phyloP scores from a whole-genome alignment of 306 rosid species.

The Prunus kanzakura region DNA sequence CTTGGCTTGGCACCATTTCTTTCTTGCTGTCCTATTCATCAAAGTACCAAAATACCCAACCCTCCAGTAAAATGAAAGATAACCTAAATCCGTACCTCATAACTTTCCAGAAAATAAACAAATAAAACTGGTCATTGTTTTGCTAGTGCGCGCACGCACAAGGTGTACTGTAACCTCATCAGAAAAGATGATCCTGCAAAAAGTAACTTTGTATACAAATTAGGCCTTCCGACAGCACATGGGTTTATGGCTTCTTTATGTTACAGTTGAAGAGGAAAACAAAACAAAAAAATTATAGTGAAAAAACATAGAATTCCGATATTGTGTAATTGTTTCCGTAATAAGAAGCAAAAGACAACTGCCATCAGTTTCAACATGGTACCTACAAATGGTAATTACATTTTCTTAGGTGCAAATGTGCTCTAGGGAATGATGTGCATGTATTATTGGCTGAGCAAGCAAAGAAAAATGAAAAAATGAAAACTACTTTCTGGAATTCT shows the following conservation, averaged over 20 bases:
- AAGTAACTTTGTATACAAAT: conserved; percentile 1
- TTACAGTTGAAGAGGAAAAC: neutral
- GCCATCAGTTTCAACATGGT: neutral
- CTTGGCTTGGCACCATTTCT: too few relatives aligned
- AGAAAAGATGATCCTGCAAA: conserved; percentile 11
- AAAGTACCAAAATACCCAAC: too few relatives aligned
- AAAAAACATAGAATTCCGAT: neutral
- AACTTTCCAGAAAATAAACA: neutral
- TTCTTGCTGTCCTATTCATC: too few relatives aligned
- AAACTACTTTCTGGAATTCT: conserved; percentile 1
- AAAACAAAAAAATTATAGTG: neutral
- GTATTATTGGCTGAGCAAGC: too few relatives aligned
- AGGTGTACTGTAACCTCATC: neutral
- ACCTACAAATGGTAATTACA: neutral
- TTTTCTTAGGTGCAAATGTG: too few relatives aligned
- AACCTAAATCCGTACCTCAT: neutral
- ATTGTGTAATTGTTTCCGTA: neutral
- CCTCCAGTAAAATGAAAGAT: too few relatives aligned
- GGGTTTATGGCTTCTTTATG: conserved; percentile 7
- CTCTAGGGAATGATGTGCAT: too few relatives aligned
- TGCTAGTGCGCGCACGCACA: neutral
- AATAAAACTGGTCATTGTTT: neutral
- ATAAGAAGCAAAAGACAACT: neutral
- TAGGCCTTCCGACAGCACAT: conserved; percentile 9
- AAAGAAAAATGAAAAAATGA: too few relatives aligned